Conservation (phyloP, 208 protist genomes). For the Novymonas esmeraldas region DNA sequence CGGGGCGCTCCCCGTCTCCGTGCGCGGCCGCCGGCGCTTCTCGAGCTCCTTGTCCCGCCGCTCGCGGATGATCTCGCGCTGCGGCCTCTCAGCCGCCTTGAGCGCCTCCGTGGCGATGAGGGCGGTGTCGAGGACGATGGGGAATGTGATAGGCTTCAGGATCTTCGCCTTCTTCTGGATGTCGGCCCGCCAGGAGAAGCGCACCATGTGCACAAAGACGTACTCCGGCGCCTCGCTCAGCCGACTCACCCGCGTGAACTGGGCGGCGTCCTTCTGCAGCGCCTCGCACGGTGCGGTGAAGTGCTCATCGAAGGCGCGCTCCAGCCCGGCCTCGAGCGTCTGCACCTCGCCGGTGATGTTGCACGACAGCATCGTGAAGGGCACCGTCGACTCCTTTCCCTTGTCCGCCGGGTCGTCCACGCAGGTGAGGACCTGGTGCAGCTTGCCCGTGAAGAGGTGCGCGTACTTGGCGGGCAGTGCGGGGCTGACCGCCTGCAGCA, state of each 20-base stretch:
- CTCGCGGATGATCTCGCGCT: conserved; percentile 41
- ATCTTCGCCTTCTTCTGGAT: conserved; percentile 88
- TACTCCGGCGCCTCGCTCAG: conserved; percentile 79
- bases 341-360: conserved; percentile 82
- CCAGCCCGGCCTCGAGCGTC: conserved; percentile 77
- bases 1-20: conserved; percentile 8
- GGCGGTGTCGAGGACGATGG: conserved; percentile 67
- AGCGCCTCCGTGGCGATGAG: conserved; percentile 62
- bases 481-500: conserved; percentile 48
- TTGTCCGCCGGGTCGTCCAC: conserved; percentile 49
- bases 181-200: conserved; percentile 89
- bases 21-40: conserved; percentile 33
- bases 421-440: conserved; percentile 58
- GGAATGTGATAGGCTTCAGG: conserved; percentile 84
- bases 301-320: conserved; percentile 66
- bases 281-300: conserved; percentile 55
- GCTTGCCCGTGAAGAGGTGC: conserved; percentile 51
- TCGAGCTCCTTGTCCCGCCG: conserved; percentile 68
- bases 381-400: conserved; percentile 32
- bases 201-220: conserved; percentile 88
- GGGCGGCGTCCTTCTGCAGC: conserved; percentile 43
- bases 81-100: conserved; percentile 40
- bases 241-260: conserved; percentile 52
- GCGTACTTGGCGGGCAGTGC: conserved; percentile 41
- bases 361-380: conserved; percentile 86